Conservation (phyloP, 1,139 yeast species). For the Zhuliangozyma blackwelliae region DNA sequence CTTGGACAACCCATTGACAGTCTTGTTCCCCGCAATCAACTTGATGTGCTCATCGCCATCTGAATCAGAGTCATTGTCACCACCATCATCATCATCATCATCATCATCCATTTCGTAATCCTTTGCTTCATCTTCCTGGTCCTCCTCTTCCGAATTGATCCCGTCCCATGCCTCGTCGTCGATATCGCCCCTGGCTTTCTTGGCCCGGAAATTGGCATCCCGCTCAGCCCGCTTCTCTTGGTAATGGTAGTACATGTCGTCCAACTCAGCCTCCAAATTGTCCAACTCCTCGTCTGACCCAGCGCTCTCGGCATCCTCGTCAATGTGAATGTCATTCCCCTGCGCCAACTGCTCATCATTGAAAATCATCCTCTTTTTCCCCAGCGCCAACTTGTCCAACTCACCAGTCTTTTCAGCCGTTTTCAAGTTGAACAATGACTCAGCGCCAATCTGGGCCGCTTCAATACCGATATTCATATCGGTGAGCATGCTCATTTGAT, state of each 20-base stretch:
- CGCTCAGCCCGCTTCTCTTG: slow-evolving; percentile 73
- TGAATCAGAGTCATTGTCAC: slow-evolving; percentile 52
- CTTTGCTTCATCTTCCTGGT: slow-evolving; percentile 36
- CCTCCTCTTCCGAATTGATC: slow-evolving; percentile 47
- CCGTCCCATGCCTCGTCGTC: slow-evolving; percentile 90
- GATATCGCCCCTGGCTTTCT: slow-evolving; percentile 74
- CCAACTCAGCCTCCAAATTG: slow-evolving; percentile 74
- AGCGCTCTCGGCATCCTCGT: slow-evolving; percentile 32
- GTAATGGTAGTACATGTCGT: slow-evolving; percentile 73
- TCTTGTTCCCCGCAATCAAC: slow-evolving; percentile 54
- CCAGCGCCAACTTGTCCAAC: slow-evolving; percentile 66
- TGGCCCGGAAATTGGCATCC: slow-evolving; percentile 77
- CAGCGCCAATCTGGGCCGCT: slow-evolving; percentile 79
- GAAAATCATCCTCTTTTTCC: slow-evolving; percentile 77
- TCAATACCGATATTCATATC: slow-evolving; percentile 92
- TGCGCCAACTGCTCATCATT: slow-evolving; percentile 48
- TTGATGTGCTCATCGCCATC: slow-evolving; percentile 76
- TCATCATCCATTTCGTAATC: slow-evolving; percentile 45
- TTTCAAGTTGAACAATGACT: slow-evolving; percentile 76
- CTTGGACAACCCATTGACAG: slow-evolving; percentile 54
- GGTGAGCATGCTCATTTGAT: slow-evolving; percentile 95
- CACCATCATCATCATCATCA: slow-evolving; percentile 54
- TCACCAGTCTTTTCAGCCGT: slow-evolving; percentile 85
- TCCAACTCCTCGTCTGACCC: slow-evolving; percentile 57
- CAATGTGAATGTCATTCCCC: slow-evolving; percentile 52